Evolutionary conservation across 176 grass and related monocot species (phyloP).

Genomic region (Musa schizocarpa): DNA sequence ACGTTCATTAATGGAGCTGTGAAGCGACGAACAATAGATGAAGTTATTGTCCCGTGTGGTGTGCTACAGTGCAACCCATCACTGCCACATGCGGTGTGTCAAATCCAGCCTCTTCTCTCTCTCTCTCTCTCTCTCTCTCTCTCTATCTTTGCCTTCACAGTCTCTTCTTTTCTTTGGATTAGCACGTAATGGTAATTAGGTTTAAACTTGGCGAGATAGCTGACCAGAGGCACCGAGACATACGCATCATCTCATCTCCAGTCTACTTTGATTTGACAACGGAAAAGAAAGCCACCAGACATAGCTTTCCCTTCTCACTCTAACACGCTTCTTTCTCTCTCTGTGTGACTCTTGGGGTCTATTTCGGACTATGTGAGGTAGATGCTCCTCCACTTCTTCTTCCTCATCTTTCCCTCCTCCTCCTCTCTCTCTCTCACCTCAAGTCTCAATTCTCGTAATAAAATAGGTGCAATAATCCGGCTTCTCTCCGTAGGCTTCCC

Average conservation of each 20-base stretch:
- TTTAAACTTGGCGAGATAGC: too few relatives aligned
- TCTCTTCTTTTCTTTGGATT: too few relatives aligned
- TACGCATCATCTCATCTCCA: slow-evolving; percentile 20
- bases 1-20: not conserved
- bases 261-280: slow-evolving; percentile 74
- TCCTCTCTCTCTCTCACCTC: not conserved
- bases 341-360: not conserved
- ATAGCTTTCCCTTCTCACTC: slow-evolving; percentile 25
- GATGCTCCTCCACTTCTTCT: not conserved
- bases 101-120: too few relatives aligned
- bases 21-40: not conserved
- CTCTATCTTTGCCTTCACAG: too few relatives aligned
- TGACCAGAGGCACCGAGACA: too few relatives aligned
- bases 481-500: not conserved
- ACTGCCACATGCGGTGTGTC: not conserved
- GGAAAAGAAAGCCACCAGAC: slow-evolving; percentile 80
- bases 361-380: not conserved
- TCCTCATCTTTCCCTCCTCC: slow-evolving; percentile 14
- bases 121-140: too few relatives aligned
- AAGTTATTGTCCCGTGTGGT: slow-evolving; percentile 2
- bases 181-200: too few relatives aligned
- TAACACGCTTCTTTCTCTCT: slow-evolving; percentile 16
- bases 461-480: not conserved
- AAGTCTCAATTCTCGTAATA: not conserved
- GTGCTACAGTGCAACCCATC: slow-evolving; percentile 15